A percentile compares a stretch with the other conserved stretches of the same genome.
These are phyloP conservation scores for Penicillium manginii DNA, from an alignment of 495 filamentous ascomycete species.

Conservation along the genomic window DNA sequence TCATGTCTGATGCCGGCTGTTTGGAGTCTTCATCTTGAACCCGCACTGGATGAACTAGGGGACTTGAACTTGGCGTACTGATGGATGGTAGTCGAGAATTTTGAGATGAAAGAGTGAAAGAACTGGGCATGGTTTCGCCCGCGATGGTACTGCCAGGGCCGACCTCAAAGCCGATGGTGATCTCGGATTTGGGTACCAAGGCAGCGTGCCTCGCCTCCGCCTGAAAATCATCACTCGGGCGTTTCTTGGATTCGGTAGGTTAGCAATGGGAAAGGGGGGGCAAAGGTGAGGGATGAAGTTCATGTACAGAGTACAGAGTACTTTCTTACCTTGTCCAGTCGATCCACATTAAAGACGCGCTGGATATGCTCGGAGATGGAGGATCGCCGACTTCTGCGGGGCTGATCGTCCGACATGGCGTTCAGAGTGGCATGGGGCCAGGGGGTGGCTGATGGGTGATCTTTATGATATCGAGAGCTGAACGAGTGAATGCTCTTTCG, in stretches of 20 bases:
- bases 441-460: conserved; percentile 9
- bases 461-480: neutral
- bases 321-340: conserved; percentile 32
- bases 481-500: neutral
- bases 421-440: neutral
- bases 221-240: conserved; percentile 11
- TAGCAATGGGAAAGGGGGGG: no score
- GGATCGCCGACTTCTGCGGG: conserved; percentile 33
- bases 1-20: neutral
- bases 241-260: conserved; percentile 16
- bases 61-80: conserved; percentile 25
- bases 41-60: conserved; percentile 16
- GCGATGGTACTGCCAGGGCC: neutral
- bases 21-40: conserved; percentile 10
- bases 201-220: neutral
- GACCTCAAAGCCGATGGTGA: conserved; percentile 3
- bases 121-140: conserved; percentile 22
- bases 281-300: neutral
- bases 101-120: conserved; percentile 20
- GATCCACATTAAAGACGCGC: conserved; percentile 37
- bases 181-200: conserved; percentile 10
- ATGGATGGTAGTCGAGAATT: conserved; percentile 24
- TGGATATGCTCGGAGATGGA: conserved; percentile 43
- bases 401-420: conserved; percentile 20
- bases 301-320: neutral